Evolutionary conservation across 208 protist species (phyloP).

Genomic region (Crithidia acanthocephali): DNA sequence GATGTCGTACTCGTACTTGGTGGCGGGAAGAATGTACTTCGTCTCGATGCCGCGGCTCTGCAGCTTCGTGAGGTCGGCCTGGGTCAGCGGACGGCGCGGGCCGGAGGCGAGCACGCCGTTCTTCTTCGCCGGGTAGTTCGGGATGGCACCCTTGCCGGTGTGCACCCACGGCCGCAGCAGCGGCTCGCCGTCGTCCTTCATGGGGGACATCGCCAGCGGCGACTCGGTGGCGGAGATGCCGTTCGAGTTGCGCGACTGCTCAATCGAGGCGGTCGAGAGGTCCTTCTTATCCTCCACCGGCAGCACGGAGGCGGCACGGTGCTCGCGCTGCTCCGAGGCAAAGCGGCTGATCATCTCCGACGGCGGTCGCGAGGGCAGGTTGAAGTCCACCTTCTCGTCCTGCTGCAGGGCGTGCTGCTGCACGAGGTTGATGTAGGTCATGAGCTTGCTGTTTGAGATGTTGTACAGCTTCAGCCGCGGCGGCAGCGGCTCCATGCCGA

Average conservation of each 20-base stretch:
- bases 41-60: conserved; percentile 22
- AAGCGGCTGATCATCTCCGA: conserved; percentile 15
- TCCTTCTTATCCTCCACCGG: neutral
- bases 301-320: neutral
- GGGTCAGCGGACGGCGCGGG: conserved; percentile 16
- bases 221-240: neutral
- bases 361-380: conserved; percentile 14
- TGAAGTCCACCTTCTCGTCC: conserved; percentile 20
- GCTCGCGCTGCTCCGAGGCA: conserved; percentile 8
- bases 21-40: conserved; percentile 45
- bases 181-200: conserved; percentile 1
- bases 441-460: conserved; percentile 24
- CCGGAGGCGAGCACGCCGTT: conserved; percentile 21
- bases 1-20: conserved; percentile 62
- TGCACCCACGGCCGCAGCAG: conserved; percentile 29
- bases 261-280: neutral
- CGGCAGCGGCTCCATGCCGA: conserved; percentile 29
- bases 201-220: conserved; percentile 1
- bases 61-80: conserved; percentile 10
- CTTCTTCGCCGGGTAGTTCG: conserved; percentile 18
- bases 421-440: conserved; percentile 28
- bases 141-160: conserved; percentile 12
- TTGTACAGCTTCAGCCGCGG: conserved; percentile 29
- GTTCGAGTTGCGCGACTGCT: conserved; percentile 8
- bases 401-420: conserved; percentile 21